These are phyloP conservation scores for Colletotrichum sp. DNA, from an alignment of 2,329 filamentous ascomycete genomes.

Conservation along the genomic window DNA sequence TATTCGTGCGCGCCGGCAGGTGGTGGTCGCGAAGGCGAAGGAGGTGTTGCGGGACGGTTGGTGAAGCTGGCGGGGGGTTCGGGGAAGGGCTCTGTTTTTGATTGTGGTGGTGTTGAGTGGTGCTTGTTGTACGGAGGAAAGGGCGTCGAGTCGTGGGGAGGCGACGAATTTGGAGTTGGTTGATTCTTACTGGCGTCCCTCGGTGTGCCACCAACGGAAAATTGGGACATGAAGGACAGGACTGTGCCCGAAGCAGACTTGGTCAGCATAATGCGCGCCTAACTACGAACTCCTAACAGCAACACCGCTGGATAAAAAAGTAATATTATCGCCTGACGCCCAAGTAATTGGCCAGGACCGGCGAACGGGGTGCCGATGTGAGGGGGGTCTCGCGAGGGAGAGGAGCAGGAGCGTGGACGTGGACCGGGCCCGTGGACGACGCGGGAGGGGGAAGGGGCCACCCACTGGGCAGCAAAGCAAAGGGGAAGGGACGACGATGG, in stretches of 20 bases:
- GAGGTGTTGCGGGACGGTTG: constrained; percentile 42
- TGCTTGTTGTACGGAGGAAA: constrained; percentile 22
- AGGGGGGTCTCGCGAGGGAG: background rate
- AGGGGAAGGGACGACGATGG: background rate
- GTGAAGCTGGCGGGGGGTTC: constrained; percentile 12
- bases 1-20: constrained; percentile 38
- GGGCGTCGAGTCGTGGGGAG: constrained; percentile 38
- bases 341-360: constrained; percentile 18
- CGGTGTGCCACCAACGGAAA: constrained; percentile 67
- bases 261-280: constrained; percentile 18
- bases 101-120: background rate
- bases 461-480: background rate
- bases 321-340: constrained; percentile 13
- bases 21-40: constrained; percentile 24
- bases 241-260: constrained; percentile 55
- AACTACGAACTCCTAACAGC: background rate
- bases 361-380: background rate
- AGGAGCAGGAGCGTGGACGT: background rate
- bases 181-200: constrained; percentile 40
- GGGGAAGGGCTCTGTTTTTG: constrained; percentile 16
- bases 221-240: constrained; percentile 86
- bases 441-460: background rate
- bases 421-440: background rate
- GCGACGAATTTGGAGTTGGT: constrained; percentile 50
- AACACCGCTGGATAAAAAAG: background rate